Evolutionary conservation across 1,284 basidiomycete genomes (phyloP), one percentile per base, ranked within the genome.

Genomic region (Boletus sp.): DNA sequence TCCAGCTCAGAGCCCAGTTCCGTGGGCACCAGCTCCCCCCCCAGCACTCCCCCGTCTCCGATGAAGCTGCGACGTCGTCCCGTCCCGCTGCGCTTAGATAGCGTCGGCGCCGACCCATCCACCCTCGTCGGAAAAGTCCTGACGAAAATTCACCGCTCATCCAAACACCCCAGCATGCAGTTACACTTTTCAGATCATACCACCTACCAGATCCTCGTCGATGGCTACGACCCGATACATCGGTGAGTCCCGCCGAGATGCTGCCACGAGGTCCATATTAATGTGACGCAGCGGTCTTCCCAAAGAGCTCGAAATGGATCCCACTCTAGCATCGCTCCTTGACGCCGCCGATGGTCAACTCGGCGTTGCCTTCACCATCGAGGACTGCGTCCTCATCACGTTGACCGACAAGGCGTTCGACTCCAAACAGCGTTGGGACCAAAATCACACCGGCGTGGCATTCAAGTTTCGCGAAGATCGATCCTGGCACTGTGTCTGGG

Each of bases 401-500:
- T 63, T 83, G 45, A 71, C 71, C 49, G 80, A 83, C 62, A 78
- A 77, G 55, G 81, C 81, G 8, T 79, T 78, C 59, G 69, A 74
- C 45, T 58, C 64, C 25, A 57, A 44, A 25, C 51, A 67, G 25
- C 64, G 65, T 17, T 83, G 81, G 81, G 72, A 78, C 52, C 80
- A 83, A 62, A 71, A 72, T 44, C 81, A 84, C 58, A 69, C 70
- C 16, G 77, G 67, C 2, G 60, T 78, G 8, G 75, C 72, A 22
- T 64, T 78, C 60, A 73, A 75, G 53, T 77, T 75, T 49, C 59
- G 62, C 36, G 71, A 73, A 57, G 51, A 56, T 26, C 62, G 65
- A 26, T 61, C 56, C 26, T 84, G 81, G 81, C 78, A 81, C 51
- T 82, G 79, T 62, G 70, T 82, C 29, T 83, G 78, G 79, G 81